These are phyloP conservation scores for Ogataea trehaloabstinens DNA, from an alignment of 805 yeast species.

Conservation along the genomic window DNA sequence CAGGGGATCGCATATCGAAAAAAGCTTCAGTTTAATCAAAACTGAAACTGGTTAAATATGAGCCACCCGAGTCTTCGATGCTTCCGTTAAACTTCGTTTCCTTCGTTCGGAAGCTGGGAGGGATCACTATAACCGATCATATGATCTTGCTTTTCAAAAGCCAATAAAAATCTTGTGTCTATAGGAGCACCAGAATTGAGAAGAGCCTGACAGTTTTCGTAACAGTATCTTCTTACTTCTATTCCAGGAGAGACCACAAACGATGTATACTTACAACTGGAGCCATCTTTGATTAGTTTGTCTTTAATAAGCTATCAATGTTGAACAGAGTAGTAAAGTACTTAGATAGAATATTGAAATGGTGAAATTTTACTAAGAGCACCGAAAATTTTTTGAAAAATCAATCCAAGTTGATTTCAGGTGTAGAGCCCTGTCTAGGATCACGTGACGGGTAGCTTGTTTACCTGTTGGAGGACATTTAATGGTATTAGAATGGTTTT, in stretches of 20 bases:
- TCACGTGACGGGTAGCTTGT: too few relatives aligned
- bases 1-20: not conserved
- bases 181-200: too few relatives aligned
- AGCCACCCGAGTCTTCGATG: constrained; percentile 4
- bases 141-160: constrained; percentile 11
- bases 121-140: constrained; percentile 31
- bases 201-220: too few relatives aligned
- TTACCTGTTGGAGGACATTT: too few relatives aligned
- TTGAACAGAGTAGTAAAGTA: not conserved
- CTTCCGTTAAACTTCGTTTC: constrained; percentile 2
- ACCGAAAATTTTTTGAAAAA: not conserved
- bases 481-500: too few relatives aligned
- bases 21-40: not conserved
- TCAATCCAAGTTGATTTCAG: not conserved
- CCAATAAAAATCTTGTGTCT: not conserved
- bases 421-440: not conserved
- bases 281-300: constrained; percentile 28
- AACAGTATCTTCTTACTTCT: not conserved
- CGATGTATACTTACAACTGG: constrained; percentile 35
- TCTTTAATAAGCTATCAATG: not conserved
- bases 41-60: constrained; percentile 27
- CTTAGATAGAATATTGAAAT: too few relatives aligned
- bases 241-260: not conserved
- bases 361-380: not conserved
- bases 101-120: constrained; percentile 16